Base-by-base conservation (phyloP, 1,284 basidiomycete species). In the Stygiomarasmius scandens region DNA sequence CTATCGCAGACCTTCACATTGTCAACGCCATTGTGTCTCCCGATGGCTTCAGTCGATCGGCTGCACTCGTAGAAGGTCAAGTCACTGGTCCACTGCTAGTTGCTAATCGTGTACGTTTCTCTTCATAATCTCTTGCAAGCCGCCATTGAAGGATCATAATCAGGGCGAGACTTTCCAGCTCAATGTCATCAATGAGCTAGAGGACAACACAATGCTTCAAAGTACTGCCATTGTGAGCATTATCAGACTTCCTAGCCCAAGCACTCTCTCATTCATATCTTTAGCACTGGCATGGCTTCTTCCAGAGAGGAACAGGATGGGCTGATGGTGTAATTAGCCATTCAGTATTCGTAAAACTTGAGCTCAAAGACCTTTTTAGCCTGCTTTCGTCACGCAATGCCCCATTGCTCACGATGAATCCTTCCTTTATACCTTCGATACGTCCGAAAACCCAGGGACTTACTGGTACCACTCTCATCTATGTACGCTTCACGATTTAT, bases 321-420 rank as follows among this genome's bases (percentile, higher is more conserved):
- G 67, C 67, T 9, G 75, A 77, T 52, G 76, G 74, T 38, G 56
- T 58, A 3, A 64, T 59, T 41, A 32, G 60, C 29, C 6, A 32
- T 32, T 32, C 29, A 6, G 29, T 32, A 6, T 32, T 6, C 29
- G 6, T 6, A 32, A 6, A 12, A 32, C 5, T 32, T 32, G 29
- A 32, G 29, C 12, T n/a, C n/a, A n/a, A n/a, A n/a, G 12, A 6
- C 29, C 12, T 32, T 12, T 12, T 32, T 5, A 32, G 16, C 60
- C 65, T 29, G 54, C 62, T 63, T 64, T 48, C 23, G 49, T 62
- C 22, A 72, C 70, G n/a, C 74, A 77, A 63, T 79, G 77, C 61
- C 72, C 73, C 0, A 78, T 78, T 50, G 65, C 69, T 0, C 59
- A 71, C 2, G 69, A 67, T 0, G 44, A 62, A n/a, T 65, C 65